Evolutionary conservation across 1,284 basidiomycete species (phyloP), one percentile per base, ranked within the genome.

Genomic region (Melanopsichium pennsylvanicum): DNA sequence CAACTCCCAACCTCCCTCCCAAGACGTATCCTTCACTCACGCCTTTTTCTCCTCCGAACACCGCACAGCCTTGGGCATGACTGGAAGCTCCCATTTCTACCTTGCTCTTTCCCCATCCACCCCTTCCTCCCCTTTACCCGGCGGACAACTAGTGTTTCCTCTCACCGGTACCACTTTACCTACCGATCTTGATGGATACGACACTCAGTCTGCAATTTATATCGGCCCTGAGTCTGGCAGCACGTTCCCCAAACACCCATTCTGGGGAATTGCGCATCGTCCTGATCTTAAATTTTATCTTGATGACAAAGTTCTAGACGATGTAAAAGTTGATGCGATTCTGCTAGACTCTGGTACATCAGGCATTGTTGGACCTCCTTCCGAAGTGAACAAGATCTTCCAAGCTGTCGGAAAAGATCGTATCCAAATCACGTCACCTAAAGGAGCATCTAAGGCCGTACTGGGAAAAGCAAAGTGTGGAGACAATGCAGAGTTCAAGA

Each of bases 221-320:
- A 48, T 68, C 34, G 52, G 49, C 10, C 40, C 64, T 10, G 32
- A 9, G 3, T 19, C 29, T 11, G 64, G 64, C 0, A 48, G 38
- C 0, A 68, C 58, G 0, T 68, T 31, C 15, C 64, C 64, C 0
- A 0, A 10, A 0, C 48, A 50, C 23, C 52, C 57, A 2, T 62
- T 61, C 15, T 68, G 57, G 58, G 64, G 64, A 15, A 46, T 68
- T 7, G 64, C 64, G 0, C 64, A 68, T 13, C 52, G 54, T 1
- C 32, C 15, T 13, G 58, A 61, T 10, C 38, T 68, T 6, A 6
- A 5, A 0, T 57, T 68, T 7, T n/a, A 21, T 6, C 36, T 68
- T 34, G 45, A 46, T 25, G 41, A 26, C 1, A 2, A 5, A 1
- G 9, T 37, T 1, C 22, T 68, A 0, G 6, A 16, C 12, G 44